phyloP scores from a whole-genome alignment of 345 rosid genomes.

The Litchi chinensis region DNA sequence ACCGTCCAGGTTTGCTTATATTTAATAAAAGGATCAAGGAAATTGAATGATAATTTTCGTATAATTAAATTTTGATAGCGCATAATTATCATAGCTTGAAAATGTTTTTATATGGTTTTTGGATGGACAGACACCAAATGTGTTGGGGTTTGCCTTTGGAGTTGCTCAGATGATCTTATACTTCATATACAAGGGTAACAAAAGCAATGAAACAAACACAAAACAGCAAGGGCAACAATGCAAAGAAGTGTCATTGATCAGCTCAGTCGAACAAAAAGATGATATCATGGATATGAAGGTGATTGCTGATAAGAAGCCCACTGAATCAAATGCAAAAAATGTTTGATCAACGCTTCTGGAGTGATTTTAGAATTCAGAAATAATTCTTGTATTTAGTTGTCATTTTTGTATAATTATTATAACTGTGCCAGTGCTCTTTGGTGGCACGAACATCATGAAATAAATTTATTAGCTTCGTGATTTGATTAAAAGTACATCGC shows the following conservation, averaged over 20 bases:
- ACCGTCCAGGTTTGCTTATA: too few relatives aligned
- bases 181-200: slow-evolving; percentile 50
- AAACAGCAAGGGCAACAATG: not conserved
- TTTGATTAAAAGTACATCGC: too few relatives aligned
- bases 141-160: slow-evolving; percentile 58
- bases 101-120: not conserved
- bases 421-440: too few relatives aligned
- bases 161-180: slow-evolving; percentile 74
- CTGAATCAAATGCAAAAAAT: not conserved
- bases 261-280: not conserved
- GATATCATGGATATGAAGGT: not conserved
- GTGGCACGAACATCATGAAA: too few relatives aligned
- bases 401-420: too few relatives aligned
- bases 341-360: not conserved
- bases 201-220: slow-evolving; percentile 11
- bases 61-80: too few relatives aligned
- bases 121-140: slow-evolving; percentile 52
- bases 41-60: too few relatives aligned
- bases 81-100: not conserved
- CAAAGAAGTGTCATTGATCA: not conserved
- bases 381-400: not conserved
- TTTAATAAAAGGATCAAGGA: too few relatives aligned
- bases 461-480: too few relatives aligned
- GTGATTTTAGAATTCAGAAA: not conserved
- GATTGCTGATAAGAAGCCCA: not conserved